Evolutionary conservation across 768 basidiomycete species (phyloP), one percentile per base, ranked within the genome.

Genomic region (Hericium alpestre): DNA sequence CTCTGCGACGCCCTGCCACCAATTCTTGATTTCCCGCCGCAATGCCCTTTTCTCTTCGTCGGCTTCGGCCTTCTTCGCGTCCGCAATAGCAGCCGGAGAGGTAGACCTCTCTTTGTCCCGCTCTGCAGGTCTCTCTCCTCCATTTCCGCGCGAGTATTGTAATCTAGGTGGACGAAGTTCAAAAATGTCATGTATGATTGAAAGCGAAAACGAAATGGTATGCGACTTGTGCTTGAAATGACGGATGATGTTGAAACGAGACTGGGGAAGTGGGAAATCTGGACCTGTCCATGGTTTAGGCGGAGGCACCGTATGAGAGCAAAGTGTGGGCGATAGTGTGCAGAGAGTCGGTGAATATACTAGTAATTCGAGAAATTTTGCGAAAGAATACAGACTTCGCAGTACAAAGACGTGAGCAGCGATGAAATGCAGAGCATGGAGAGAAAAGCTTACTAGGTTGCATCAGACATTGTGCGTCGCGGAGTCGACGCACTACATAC

Each of bases 1-100:
- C 54, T 81, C 79, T 0, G 79, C 72, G 7, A 87, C 68, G 16
- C 77, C 76, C 61, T 82, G 79, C 85, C 85, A 88, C 82, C 84
- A 87, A 37, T 60, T 63, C 65, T 73, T 76, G 58, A 88, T 86
- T 65, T 88, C 82, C 55, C 73, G 68, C 57, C 82, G 67, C n/a
- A 87, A 66, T 3, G 67, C 61, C 40, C 73, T 73, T 66, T 76
- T 82, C 58, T 78, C 78, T 20, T 72, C 72, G 37, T 71, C 73
- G 12, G 58, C 64, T 7, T 68, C 67, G 12, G 51, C 59, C 32
- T 58, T 50, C 7, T 32, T 18, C 27, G 18, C 49, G 8, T 18
- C 39, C 38, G 23, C 60, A 13, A 41, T 27, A 10, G n/a, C 13
- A 12, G 53, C 39, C 9, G 41, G 39, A 20, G 55, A 57, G 7